Conservation (phyloP, 176 grass and related monocot species). For the Pontederia paniculata region DNA sequence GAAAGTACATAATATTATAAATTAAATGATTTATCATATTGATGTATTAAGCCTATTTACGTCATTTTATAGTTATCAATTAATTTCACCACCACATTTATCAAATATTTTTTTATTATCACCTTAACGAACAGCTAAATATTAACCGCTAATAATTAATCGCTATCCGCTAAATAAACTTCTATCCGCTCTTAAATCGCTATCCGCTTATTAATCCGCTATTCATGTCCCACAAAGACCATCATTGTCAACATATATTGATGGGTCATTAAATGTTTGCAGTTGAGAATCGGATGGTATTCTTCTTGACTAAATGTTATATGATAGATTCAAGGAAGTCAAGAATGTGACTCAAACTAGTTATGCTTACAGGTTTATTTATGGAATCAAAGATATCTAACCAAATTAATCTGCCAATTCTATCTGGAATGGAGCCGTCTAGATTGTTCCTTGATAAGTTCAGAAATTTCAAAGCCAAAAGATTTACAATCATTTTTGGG, state of each 20-base stretch:
- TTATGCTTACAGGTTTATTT: constrained; percentile 34
- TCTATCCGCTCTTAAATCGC: too few species aligned
- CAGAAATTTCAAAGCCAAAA: constrained; percentile 39
- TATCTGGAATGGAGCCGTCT: constrained; percentile 22
- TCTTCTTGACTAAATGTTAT: constrained; percentile 29
- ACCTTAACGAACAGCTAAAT: too few species aligned
- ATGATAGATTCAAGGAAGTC: constrained; percentile 22
- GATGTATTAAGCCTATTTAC: too few species aligned
- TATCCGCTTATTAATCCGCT: too few species aligned
- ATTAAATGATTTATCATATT: too few species aligned
- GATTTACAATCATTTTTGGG: constrained; percentile 27
- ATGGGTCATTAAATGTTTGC: constrained; percentile 19
- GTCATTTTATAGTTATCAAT: too few species aligned
- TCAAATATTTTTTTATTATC: too few species aligned
- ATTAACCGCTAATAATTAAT: too few species aligned
- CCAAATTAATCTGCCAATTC: constrained; percentile 12
- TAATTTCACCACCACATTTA: too few species aligned
- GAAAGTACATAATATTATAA: too few species aligned
- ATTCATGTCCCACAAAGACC: constrained; percentile 30
- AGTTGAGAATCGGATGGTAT: constrained; percentile 35
- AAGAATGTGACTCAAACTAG: constrained; percentile 9
- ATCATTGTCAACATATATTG: constrained; percentile 25
- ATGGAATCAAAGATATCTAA: constrained; percentile 32
- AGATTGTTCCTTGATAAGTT: constrained; percentile 48
- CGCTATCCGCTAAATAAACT: too few species aligned